A percentile compares a stretch with the other conserved stretches of the same genome.
Conservation (phyloP, 2,329 filamentous ascomycete genomes). For the Fusarium sp. region DNA sequence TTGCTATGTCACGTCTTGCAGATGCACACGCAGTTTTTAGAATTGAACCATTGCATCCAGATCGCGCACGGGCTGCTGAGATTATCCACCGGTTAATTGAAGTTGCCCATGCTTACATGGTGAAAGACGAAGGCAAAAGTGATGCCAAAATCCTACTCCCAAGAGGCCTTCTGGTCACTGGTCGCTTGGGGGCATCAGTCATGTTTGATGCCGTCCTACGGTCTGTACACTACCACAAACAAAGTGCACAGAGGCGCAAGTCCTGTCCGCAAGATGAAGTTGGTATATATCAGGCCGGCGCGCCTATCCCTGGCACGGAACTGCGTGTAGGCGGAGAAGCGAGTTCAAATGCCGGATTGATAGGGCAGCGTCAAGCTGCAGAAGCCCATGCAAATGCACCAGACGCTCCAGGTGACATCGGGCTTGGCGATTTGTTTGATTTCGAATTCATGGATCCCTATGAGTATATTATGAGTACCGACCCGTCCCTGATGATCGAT, state of each 20-base stretch:
- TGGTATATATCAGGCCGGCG: rapidly evolving
- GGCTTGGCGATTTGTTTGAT: not conserved
- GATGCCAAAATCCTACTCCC: not conserved
- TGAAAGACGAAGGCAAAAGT: rapidly evolving
- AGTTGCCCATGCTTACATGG: too few relatives aligned
- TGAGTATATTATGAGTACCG: not conserved
- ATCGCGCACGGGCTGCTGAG: not conserved
- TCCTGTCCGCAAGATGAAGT: rapidly evolving
- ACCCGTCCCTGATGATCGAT: not conserved
- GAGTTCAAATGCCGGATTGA: rapidly evolving
- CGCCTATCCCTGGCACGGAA: rapidly evolving
- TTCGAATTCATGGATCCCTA: not conserved
- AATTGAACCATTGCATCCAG: not conserved
- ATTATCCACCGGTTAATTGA: not conserved
- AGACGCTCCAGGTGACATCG: rapidly evolving
- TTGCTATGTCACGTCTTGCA: not conserved
- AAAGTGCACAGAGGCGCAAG: too few relatives aligned
- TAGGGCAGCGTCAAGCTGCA: rapidly evolving
- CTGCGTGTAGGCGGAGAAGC: rapidly evolving
- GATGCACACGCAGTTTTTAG: not conserved
- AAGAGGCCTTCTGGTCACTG: not conserved
- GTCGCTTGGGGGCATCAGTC: not conserved
- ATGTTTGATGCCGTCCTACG: not conserved
- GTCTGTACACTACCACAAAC: not conserved
- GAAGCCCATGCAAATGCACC: too few relatives aligned